phyloP scores from a whole-genome alignment of 2,329 filamentous ascomycete genomes.

The Boeremia exigua region DNA sequence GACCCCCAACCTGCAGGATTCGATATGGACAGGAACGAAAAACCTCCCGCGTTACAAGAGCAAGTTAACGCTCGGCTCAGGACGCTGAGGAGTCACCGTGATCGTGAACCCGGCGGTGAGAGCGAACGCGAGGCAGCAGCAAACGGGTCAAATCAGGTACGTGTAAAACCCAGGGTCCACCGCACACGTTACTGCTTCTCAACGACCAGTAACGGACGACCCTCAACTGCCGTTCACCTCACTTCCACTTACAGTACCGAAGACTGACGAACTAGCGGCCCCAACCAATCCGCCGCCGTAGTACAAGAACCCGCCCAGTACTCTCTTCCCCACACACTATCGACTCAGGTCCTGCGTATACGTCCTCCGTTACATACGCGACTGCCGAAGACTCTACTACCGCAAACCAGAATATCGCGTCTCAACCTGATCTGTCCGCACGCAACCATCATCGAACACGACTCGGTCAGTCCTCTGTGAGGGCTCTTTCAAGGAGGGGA shows the following conservation, averaged over 20 bases:
- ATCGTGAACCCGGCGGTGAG: constrained; percentile 6
- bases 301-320: constrained; percentile 3
- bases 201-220: not conserved
- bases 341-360: not conserved
- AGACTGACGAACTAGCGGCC: constrained; percentile 15
- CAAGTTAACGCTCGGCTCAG: not conserved
- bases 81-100: constrained; percentile 8
- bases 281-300: constrained; percentile 5
- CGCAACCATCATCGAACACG: not conserved
- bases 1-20: not conserved
- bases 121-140: constrained; percentile 17
- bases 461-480: constrained; percentile 1
- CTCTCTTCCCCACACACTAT: not conserved
- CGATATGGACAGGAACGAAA: not conserved
- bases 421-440: not conserved
- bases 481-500: not conserved
- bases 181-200: not conserved
- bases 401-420: not conserved
- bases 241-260: not conserved
- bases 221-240: not conserved
- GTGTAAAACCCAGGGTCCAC: not conserved
- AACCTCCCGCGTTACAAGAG: not conserved
- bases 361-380: not conserved
- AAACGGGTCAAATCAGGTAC: constrained; percentile 16
- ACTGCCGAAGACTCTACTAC: not conserved